Evolutionary conservation across 495 filamentous ascomycete genomes (phyloP).

Genomic region (Parathielavia appendiculata): DNA sequence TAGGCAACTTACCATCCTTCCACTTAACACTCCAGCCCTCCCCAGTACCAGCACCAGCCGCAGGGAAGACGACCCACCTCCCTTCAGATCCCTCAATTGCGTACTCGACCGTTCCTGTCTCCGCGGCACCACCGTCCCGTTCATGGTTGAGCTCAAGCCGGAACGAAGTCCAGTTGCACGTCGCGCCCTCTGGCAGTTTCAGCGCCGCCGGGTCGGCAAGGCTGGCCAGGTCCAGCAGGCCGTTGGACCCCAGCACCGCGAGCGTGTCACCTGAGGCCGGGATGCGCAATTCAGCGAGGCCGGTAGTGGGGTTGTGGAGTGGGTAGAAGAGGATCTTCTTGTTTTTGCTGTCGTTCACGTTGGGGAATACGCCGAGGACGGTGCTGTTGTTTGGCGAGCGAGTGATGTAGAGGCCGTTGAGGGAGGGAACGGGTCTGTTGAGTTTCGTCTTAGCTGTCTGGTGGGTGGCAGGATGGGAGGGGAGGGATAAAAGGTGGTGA

Average conservation of each 20-base stretch:
- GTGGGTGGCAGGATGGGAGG: background rate
- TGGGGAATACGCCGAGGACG: conserved; percentile 18
- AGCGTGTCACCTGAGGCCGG: conserved; percentile 23
- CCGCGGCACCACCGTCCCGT: background rate
- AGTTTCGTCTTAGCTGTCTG: background rate
- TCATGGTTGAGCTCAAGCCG: conserved; percentile 17
- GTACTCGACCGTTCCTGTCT: conserved; percentile 23
- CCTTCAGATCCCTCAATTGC: conserved; percentile 21
- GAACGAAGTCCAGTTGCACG: conserved; percentile 35
- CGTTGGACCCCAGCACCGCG: conserved; percentile 33
- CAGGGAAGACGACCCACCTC: conserved; percentile 36
- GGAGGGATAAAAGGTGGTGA: background rate
- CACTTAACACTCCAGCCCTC: conserved; percentile 36
- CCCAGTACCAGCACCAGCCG: background rate
- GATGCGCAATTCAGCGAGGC: conserved; percentile 35
- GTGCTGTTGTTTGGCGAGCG: conserved; percentile 16
- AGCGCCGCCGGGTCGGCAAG: conserved; percentile 32
- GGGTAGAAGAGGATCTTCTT: conserved; percentile 17
- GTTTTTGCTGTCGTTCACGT: background rate
- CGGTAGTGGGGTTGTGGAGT: conserved; percentile 7
- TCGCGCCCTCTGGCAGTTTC: conserved; percentile 27
- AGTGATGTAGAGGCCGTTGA: conserved; percentile 20
- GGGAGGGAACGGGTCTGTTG: conserved; percentile 6
- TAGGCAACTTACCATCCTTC: conserved; percentile 31
- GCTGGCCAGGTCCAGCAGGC: conserved; percentile 33